Conservation (phyloP, 768 basidiomycete genomes). For the Holtermannia corniformis region DNA sequence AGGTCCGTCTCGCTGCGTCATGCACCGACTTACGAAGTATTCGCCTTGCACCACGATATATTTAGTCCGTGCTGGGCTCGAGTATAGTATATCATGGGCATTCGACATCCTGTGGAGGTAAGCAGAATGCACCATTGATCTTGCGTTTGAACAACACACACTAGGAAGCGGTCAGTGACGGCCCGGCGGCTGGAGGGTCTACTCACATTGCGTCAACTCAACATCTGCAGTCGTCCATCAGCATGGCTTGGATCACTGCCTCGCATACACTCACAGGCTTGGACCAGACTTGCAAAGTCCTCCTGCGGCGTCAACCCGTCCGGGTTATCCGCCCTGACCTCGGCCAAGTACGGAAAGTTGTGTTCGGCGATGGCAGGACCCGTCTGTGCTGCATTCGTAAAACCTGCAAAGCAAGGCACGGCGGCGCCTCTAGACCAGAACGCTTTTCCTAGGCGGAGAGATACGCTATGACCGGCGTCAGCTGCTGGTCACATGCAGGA, state of each 20-base stretch:
- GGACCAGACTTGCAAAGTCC: conserved; percentile 25
- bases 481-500: not conserved
- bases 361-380: conserved; percentile 29
- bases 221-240: conserved; percentile 8
- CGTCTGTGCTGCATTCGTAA: conserved; percentile 29
- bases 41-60: conserved; percentile 22
- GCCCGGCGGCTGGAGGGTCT: no score
- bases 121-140: no score
- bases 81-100: conserved; percentile 36
- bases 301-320: conserved; percentile 16
- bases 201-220: conserved; percentile 32
- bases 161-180: no score
- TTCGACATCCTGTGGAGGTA: conserved; percentile 27
- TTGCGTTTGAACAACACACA: no score
- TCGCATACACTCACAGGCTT: conserved; percentile 22
- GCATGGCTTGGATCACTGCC: not conserved
- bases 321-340: conserved; percentile 1
- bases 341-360: conserved; percentile 34
- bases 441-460: conserved; percentile 32
- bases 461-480: conserved; percentile 13
- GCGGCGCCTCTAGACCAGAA: conserved; percentile 38
- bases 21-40: not conserved
- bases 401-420: conserved; percentile 35
- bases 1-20: conserved; percentile 12
- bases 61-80: conserved; percentile 28